phyloP scores from a whole-genome alignment of 2,329 filamentous ascomycete species.

The Diaporthe citriasiana region DNA sequence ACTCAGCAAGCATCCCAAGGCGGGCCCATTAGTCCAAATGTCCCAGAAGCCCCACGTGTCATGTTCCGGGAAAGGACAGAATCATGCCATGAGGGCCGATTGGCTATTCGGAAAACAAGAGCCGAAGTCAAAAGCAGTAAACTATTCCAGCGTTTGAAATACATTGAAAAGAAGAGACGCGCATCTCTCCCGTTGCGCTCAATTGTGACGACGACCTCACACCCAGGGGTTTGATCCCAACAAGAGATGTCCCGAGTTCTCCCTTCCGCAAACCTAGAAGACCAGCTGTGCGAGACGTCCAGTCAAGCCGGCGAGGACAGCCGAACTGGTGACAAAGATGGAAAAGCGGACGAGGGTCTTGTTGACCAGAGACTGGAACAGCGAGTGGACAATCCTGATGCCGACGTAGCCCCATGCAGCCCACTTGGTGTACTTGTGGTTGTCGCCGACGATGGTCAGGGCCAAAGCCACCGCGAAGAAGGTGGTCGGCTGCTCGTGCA shows the following conservation, averaged over 20 bases:
- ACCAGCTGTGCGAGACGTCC: constrained; percentile 16
- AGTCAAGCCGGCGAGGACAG: constrained; percentile 23
- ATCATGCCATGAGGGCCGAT: not conserved
- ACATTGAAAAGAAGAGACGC: not conserved
- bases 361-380: constrained; percentile 25
- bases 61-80: not conserved
- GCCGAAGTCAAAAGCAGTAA: not conserved
- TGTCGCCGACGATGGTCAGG: constrained; percentile 23
- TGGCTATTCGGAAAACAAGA: not conserved
- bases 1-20: not conserved
- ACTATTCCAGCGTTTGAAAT: not conserved
- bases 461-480: constrained; percentile 22
- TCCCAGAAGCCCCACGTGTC: not conserved
- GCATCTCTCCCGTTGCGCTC: too few relatives aligned
- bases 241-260: not conserved
- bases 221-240: not conserved
- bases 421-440: constrained; percentile 21
- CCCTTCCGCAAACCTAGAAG: not conserved
- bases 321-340: constrained; percentile 15
- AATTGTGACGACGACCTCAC: too few relatives aligned
- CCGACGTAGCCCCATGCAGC: constrained; percentile 28
- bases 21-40: not conserved
- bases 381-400: constrained; percentile 4
- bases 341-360: constrained; percentile 15
- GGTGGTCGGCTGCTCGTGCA: constrained; percentile 20